phyloP scores from a whole-genome alignment of 176 grass and related monocot species.

The Eragrostis nindensis region DNA sequence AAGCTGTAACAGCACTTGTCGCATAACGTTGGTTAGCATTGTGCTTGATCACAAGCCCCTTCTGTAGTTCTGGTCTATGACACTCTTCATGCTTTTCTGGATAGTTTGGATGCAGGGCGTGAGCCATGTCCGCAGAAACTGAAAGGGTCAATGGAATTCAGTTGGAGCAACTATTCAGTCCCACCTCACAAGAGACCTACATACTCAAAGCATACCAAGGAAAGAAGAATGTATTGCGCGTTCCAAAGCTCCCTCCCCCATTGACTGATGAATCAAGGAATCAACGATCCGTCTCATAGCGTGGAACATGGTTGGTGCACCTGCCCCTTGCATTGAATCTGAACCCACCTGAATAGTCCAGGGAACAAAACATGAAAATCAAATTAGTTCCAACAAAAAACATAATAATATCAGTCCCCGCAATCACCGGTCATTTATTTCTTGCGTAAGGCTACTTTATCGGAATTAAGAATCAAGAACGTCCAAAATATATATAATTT shows the following conservation, averaged over 20 bases:
- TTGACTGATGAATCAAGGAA: conserved; percentile 70
- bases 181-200: neutral
- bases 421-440: neutral
- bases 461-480: neutral
- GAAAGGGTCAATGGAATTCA: conserved; percentile 25
- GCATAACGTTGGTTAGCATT: conserved; percentile 97
- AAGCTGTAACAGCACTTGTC: conserved; percentile 91
- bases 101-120: conserved; percentile 92
- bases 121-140: conserved; percentile 97
- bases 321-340: conserved; percentile 89
- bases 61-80: conserved; percentile 84
- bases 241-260: conserved; percentile 83
- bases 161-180: neutral
- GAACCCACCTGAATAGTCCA: conserved; percentile 86
- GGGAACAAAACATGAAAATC: neutral
- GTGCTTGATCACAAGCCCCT: conserved; percentile 94
- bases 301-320: conserved; percentile 93
- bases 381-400: conserved; percentile 8
- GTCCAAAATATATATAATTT: neutral
- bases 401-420: neutral
- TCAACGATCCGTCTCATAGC: conserved; percentile 81
- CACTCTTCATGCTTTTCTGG: conserved; percentile 89
- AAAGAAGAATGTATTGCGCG: conserved; percentile 91
- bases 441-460: neutral
- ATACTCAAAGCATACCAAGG: conserved; percentile 65